Conservation (phyloP, 306 rosid genomes). For the Trifolium pratense region DNA sequence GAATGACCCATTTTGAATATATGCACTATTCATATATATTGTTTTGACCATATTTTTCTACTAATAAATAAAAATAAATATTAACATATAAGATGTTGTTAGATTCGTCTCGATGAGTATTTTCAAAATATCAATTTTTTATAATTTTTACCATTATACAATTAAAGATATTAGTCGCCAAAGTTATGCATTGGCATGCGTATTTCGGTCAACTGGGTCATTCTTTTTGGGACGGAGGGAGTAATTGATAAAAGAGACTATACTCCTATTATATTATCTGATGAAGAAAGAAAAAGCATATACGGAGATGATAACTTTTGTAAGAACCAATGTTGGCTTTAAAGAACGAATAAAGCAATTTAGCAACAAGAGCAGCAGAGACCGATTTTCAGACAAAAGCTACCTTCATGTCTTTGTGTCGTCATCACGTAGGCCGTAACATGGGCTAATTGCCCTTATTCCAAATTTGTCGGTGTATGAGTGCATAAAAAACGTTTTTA, state of each 20-base stretch:
- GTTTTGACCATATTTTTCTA: too few relatives aligned
- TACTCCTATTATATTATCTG: background rate
- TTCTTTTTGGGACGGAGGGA: too few relatives aligned
- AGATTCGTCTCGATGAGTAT: too few relatives aligned
- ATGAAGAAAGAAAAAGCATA: conserved; percentile 44
- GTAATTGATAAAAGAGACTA: background rate
- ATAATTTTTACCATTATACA: too few relatives aligned
- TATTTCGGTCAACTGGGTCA: too few relatives aligned
- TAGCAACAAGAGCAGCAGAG: conserved; percentile 39
- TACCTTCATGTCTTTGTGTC: conserved; percentile 46
- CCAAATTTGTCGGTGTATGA: conserved; percentile 44
- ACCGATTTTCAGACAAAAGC: conserved; percentile 43
- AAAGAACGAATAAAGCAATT: conserved; percentile 66
- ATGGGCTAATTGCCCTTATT: conserved; percentile 38
- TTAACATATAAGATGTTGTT: too few relatives aligned
- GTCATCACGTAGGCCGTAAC: conserved; percentile 47
- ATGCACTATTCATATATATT: too few relatives aligned
- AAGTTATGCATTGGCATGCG: too few relatives aligned
- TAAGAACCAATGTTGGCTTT: conserved; percentile 54
- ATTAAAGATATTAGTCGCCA: too few relatives aligned
- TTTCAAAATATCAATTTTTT: too few relatives aligned
- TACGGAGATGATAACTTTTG: conserved; percentile 50
- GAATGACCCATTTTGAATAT: too few relatives aligned
- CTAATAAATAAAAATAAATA: too few relatives aligned
- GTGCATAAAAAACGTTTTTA: background rate